Evolutionary conservation across 2,329 filamentous ascomycete genomes (phyloP), one percentile per base, ranked within the genome.

Genomic region (Lasiodiplodia hormozganensis): DNA sequence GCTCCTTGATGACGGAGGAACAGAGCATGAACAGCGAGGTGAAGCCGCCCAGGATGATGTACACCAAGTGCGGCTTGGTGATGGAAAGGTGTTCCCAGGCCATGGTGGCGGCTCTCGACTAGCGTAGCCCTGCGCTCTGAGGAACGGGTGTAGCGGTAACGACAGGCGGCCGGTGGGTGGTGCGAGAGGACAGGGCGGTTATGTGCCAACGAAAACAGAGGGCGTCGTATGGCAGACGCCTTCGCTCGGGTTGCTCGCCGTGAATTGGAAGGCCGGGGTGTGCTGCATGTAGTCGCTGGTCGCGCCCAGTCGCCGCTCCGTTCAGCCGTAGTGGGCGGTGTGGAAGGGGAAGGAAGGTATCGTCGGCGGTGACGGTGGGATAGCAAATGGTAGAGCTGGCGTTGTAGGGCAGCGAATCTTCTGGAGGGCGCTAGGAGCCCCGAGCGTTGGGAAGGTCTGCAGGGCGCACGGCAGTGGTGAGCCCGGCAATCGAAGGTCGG

Each of bases 11-110:
- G 77, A 98, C 90, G 67, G 96, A 93, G 70, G 96, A 99, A 81
- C 94, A 97, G 70, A 99, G 86, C 96, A 99, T 99, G 84, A 99
- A 99, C 75, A 99, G 85, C 70, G 92, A 94, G 73, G 96, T 99
- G 84, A 99, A 99, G 79, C 95, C 96, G 76, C 96, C 96, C 68
- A 99, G 85, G 82, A 99, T 97, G 82, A 98, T 93, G 82, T 99
- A 99, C 72, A 97, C 96, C 92, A 98, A 82, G 85, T 99, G 96
- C 76, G 96, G 93, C 85, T 91, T 92, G 82, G 96, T 97, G 83
- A 98, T 90, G 70, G 90, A 89, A 65, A 95, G 86, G 74, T 94
- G 91, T 58, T 90, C 87, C 92, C 92, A 94, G 70, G 89, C 90
- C 91, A 94, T 94, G 68, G 53, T 73, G 70, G 57, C 68, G 18